Evolutionary conservation across 2,329 filamentous ascomycete species (phyloP).

Genomic region (Fusarium succisae): DNA sequence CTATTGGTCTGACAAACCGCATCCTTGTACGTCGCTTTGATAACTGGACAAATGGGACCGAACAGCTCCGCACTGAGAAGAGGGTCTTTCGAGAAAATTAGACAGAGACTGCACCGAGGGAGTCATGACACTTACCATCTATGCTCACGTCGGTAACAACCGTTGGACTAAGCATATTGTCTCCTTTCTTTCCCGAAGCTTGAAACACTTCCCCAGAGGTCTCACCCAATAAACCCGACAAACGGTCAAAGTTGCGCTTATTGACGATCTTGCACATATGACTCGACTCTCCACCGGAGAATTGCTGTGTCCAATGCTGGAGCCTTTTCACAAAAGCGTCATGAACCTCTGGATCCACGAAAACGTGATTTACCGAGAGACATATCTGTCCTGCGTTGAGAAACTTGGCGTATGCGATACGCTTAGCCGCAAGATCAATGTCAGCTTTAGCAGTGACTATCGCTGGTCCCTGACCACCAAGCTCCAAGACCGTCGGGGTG

Average conservation of each 20-base stretch:
- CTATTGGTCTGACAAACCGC: not conserved
- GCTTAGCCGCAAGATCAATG: slow-evolving; percentile 53
- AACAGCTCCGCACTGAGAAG: slow-evolving; percentile 55
- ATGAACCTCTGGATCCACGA: slow-evolving; percentile 52
- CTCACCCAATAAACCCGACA: slow-evolving; percentile 48
- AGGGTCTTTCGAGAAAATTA: slow-evolving; percentile 38
- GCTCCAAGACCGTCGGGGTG: slow-evolving; percentile 55
- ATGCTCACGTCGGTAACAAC: not conserved
- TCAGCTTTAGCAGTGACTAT: slow-evolving; percentile 54
- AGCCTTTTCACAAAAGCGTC: slow-evolving; percentile 47
- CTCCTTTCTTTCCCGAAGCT: not conserved
- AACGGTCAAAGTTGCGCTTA: slow-evolving; percentile 53
- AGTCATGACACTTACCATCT: not conserved
- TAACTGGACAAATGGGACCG: slow-evolving; percentile 5
- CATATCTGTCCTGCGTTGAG: slow-evolving; percentile 50
- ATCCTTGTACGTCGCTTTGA: not conserved
- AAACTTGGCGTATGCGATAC: slow-evolving; percentile 55
- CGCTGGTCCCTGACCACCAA: slow-evolving; percentile 57
- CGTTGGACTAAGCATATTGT: not conserved
- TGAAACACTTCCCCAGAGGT: slow-evolving; percentile 24
- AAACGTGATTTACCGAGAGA: slow-evolving; percentile 52
- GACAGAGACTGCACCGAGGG: no score
- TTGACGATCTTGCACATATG: slow-evolving; percentile 51
- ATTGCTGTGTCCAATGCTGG: not conserved
- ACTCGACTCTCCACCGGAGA: not conserved